phyloP scores from a whole-genome alignment of 495 filamentous ascomycete genomes.

The Penicillium waksmanii region DNA sequence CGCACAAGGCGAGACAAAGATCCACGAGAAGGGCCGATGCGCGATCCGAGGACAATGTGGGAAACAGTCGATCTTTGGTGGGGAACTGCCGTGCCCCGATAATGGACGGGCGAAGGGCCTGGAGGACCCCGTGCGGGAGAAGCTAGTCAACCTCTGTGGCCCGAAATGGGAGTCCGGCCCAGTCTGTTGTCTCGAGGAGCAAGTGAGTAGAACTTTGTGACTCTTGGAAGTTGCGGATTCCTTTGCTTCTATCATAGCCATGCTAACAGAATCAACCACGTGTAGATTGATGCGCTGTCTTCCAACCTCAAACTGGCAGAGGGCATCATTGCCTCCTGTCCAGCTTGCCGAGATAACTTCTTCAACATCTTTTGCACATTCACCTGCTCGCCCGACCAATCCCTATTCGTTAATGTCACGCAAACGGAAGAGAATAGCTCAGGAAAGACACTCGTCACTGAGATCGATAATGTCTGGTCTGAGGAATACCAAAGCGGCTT shows the following conservation, averaged over 20 bases:
- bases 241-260: neutral
- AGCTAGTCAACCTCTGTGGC: conserved; percentile 85
- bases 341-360: conserved; percentile 96
- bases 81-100: conserved; percentile 89
- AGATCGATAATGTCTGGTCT: conserved; percentile 88
- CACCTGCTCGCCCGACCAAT: conserved; percentile 96
- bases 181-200: conserved; percentile 82
- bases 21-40: conserved; percentile 88
- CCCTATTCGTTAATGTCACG: conserved; percentile 92
- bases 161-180: conserved; percentile 78
- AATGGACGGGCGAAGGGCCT: conserved; percentile 81
- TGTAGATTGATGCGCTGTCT: conserved; percentile 73
- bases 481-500: conserved; percentile 86
- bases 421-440: conserved; percentile 64
- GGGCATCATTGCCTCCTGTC: conserved; percentile 86
- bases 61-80: conserved; percentile 82
- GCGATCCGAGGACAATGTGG: conserved; percentile 91
- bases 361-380: conserved; percentile 98
- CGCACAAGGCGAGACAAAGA: conserved; percentile 54
- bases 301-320: conserved; percentile 85
- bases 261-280: neutral
- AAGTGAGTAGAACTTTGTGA: conserved; percentile 55
- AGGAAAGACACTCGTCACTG: conserved; percentile 75
- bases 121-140: conserved; percentile 65
- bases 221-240: neutral